Evolutionary conservation across 441 rosid genomes (phyloP), one percentile per base, ranked within the genome.

Genomic region (Kokia cookei): DNA sequence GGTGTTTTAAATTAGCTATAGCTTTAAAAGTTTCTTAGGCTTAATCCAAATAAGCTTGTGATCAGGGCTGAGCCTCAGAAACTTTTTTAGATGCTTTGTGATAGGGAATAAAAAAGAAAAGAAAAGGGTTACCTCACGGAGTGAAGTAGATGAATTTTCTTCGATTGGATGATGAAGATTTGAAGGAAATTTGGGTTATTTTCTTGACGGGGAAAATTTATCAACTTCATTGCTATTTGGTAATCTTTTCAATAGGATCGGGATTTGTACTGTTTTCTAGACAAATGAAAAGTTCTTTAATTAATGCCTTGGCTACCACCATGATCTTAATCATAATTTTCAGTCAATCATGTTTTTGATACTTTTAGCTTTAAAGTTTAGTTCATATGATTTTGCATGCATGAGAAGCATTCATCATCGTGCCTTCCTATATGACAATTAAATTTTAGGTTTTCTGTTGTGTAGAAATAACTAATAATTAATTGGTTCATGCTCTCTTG

Each of bases 121-220:
- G 51, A 22, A 73, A 77, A 54, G 61, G 82, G 81, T 84, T 78
- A 61, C 80, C 78, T 75, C 19, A 54, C 79, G 79, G 75, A 82
- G 86, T 93, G 97, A 91, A 91, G 98, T 83, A 78, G 91, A 83
- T 85, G 88, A 91, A 93, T 94, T 93, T 94, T 90, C 92, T 86
- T 77, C 85, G 73, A 76, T 80, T 73, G 42, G 9, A 67, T 48
- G 42, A 15, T 67, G 32, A 12, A 27, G 26, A 26, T 66, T 24
- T 24, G 35, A n/a, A 26, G 4, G 0, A 48, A 45, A 29, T 9
- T 14, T 17, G 15, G 61, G 50, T 53, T 64, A 22, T 74, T 80
- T 76, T 71, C 76, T 4, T 58, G 82, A 77, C 68, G 86, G 88
- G 80, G 96, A 84, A 94, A 91, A 90, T 93, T 94, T 82, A 77